These are phyloP conservation scores for Aspergillus calidoustus DNA, from an alignment of 2,329 filamentous ascomycete species.

Conservation along the genomic window DNA sequence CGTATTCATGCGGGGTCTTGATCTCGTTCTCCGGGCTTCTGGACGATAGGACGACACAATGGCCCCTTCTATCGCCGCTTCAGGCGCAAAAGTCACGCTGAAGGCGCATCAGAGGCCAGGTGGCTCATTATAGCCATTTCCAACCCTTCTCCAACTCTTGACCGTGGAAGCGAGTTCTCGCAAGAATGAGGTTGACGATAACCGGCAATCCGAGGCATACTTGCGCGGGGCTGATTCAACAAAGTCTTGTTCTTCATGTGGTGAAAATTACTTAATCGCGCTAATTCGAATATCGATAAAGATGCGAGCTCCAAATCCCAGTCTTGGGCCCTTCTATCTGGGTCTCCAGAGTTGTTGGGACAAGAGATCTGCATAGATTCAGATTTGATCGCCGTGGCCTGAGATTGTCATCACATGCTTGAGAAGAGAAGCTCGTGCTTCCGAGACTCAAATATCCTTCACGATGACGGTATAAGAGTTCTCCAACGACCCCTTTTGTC, in stretches of 20 bases:
- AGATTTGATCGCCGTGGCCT: slow-evolving; percentile 4
- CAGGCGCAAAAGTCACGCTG: not conserved
- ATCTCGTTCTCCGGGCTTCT: not conserved
- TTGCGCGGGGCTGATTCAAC: slow-evolving; percentile 15
- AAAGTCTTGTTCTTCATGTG: slow-evolving; percentile 13
- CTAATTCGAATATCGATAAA: not conserved
- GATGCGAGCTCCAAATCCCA: not conserved
- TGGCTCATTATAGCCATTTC: not conserved
- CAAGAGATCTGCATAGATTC: slow-evolving; percentile 13
- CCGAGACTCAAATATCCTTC: slow-evolving; percentile 12
- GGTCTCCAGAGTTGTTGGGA: slow-evolving; percentile 16
- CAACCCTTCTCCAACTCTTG: not conserved
- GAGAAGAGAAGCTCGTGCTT: slow-evolving; percentile 2
- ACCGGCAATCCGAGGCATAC: slow-evolving; percentile 12
- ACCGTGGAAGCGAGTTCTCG: not conserved
- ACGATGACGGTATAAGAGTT: slow-evolving; percentile 4
- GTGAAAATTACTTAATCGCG: slow-evolving; percentile 1
- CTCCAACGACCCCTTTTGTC: not conserved
- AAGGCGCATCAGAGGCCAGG: not conserved
- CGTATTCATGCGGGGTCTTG: not conserved
- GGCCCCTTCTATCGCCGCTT: not conserved
- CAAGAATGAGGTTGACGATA: slow-evolving; percentile 1
- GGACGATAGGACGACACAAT: not conserved
- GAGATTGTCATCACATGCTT: slow-evolving; percentile 15
- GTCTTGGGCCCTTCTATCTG: not conserved